phyloP scores from a whole-genome alignment of 495 filamentous ascomycete genomes.

The Hypoxylon lenormandii region DNA sequence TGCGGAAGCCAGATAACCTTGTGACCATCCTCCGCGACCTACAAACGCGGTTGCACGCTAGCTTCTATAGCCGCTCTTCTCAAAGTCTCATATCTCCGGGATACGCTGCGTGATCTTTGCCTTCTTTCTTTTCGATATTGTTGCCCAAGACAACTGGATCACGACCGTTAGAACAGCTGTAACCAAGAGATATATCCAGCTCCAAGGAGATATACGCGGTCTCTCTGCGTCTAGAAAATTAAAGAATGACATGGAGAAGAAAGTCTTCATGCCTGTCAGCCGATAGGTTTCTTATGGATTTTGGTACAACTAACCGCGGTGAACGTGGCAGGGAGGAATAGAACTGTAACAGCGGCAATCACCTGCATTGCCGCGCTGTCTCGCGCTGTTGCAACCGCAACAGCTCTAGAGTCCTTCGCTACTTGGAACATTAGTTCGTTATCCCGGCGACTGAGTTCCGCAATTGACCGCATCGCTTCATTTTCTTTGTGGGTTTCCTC shows the following conservation, averaged over 20 bases:
- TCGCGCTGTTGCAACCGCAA: neutral
- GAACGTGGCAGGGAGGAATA: neutral
- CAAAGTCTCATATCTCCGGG: too few species aligned
- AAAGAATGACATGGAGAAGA: neutral
- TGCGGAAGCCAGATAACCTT: too few species aligned
- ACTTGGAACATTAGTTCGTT: neutral
- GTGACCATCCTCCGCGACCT: too few species aligned
- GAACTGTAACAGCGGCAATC: neutral
- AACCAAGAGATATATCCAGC: neutral
- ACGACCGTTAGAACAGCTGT: neutral
- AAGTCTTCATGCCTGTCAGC: neutral
- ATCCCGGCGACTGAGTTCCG: neutral
- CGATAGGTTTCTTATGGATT: neutral
- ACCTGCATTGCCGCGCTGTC: neutral
- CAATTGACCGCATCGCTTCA: neutral
- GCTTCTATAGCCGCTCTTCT: too few species aligned
- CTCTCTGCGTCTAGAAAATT: neutral
- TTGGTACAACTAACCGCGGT: neutral
- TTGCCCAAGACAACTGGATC: neutral
- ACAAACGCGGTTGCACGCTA: too few species aligned
- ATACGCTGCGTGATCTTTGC: neutral
- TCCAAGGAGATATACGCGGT: neutral
- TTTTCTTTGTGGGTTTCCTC: neutral
- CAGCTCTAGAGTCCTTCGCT: neutral
- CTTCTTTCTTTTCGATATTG: neutral